A percentile compares a stretch with the other conserved stretches of the same genome.
Conservation (phyloP, 2,329 filamentous ascomycete species). For the Diplodia sapinea region DNA sequence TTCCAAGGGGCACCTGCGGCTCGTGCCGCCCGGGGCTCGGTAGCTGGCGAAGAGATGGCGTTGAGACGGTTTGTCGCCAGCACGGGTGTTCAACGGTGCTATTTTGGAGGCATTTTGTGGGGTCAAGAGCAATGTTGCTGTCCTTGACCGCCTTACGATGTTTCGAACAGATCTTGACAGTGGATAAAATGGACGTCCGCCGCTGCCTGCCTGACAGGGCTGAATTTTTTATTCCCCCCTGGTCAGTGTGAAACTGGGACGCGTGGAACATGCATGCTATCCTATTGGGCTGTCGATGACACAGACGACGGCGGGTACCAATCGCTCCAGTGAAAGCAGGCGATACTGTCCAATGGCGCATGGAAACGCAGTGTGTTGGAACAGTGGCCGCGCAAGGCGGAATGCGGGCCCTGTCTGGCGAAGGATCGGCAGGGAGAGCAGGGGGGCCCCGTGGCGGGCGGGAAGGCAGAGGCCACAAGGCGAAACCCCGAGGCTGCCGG, state of each 20-base stretch:
- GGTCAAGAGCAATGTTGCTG: background rate
- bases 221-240: background rate
- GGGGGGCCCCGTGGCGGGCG: conserved; percentile 10
- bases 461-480: conserved; percentile 16
- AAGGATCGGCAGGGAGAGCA: conserved; percentile 27
- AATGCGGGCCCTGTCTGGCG: background rate
- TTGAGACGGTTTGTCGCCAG: background rate
- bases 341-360: background rate
- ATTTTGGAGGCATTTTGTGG: background rate
- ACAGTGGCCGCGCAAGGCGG: background rate
- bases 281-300: background rate
- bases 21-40: background rate
- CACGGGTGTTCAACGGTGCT: background rate
- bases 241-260: background rate
- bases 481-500: conserved; percentile 2
- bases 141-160: background rate
- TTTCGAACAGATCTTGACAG: background rate
- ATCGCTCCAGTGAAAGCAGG: background rate
- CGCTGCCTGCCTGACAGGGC: no score
- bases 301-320: background rate
- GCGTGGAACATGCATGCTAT: background rate
- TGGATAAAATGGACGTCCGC: background rate
- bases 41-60: background rate
- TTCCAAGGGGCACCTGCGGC: background rate
- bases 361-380: background rate